Conservation (phyloP, 345 rosid species). For the Hibiscus tridactylites region DNA sequence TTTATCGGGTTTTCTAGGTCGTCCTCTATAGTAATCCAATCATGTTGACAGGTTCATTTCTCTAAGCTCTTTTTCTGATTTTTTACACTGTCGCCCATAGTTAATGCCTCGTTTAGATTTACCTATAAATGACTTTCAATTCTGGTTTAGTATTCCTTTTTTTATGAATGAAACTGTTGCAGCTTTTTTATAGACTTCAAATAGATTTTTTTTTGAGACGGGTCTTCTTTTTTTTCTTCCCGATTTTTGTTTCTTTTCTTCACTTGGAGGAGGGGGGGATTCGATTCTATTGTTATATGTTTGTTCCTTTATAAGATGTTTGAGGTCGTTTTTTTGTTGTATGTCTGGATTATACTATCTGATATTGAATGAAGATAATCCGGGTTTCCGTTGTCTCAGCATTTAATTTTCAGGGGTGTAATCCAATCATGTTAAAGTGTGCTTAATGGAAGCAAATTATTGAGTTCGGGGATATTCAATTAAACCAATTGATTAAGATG, state of each 20-base stretch:
- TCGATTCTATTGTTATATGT: background rate
- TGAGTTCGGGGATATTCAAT: background rate
- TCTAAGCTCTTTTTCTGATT: background rate
- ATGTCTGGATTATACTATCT: background rate
- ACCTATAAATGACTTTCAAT: background rate
- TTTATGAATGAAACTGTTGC: conserved; percentile 5
- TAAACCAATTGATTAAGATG: background rate
- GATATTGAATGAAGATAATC: background rate
- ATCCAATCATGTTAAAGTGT: background rate
- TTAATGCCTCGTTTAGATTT: background rate
- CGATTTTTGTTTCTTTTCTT: background rate
- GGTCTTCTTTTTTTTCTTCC: background rate
- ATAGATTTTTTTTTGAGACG: conserved; percentile 1
- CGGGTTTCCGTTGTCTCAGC: background rate
- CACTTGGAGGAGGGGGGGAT: background rate
- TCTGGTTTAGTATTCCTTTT: background rate
- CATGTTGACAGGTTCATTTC: conserved; percentile 58
- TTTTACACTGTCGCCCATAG: background rate
- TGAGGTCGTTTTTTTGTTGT: background rate
- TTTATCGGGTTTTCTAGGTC: background rate
- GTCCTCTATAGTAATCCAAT: conserved; percentile 17
- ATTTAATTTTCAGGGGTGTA: background rate
- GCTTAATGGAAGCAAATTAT: background rate
- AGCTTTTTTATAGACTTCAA: conserved; percentile 4
- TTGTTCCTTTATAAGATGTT: background rate